Evolutionary conservation across 306 rosid species (phyloP).

Genomic region (Citrullus amarus): DNA sequence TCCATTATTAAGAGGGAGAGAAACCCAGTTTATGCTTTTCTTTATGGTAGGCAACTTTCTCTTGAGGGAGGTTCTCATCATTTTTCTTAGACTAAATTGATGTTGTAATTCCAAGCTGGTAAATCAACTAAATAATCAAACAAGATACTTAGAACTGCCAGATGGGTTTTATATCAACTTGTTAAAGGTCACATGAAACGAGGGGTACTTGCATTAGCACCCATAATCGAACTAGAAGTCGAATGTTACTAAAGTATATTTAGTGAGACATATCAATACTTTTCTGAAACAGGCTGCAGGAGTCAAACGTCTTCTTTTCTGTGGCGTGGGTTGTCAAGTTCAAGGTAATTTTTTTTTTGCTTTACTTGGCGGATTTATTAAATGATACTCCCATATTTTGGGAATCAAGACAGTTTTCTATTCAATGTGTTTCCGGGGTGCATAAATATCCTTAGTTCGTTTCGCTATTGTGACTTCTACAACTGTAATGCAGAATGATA

Average conservation of each 20-base stretch:
- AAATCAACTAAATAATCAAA: not conserved
- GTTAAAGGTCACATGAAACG: not conserved
- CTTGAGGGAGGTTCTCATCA: not conserved
- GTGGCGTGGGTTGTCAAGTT: slow-evolving; percentile 99
- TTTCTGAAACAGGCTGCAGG: slow-evolving; percentile 66
- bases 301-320: slow-evolving; percentile 93
- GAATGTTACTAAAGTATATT: not conserved
- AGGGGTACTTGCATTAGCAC: not conserved
- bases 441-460: not conserved
- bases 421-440: not conserved
- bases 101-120: not conserved
- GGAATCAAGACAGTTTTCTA: not conserved
- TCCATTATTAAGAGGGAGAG: slow-evolving; percentile 9
- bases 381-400: not conserved
- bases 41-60: not conserved
- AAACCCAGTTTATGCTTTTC: not conserved
- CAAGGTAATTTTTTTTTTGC: slow-evolving; percentile 43
- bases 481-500: slow-evolving; percentile 92
- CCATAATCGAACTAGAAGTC: not conserved
- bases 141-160: not conserved
- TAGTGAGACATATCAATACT: not conserved
- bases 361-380: slow-evolving; percentile 10
- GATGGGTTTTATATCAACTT: not conserved
- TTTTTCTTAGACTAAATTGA: not conserved
- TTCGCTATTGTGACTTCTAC: slow-evolving; percentile 65